Conservation (phyloP, 1,284 basidiomycete genomes). For the Pseudozyma thailandica region DNA sequence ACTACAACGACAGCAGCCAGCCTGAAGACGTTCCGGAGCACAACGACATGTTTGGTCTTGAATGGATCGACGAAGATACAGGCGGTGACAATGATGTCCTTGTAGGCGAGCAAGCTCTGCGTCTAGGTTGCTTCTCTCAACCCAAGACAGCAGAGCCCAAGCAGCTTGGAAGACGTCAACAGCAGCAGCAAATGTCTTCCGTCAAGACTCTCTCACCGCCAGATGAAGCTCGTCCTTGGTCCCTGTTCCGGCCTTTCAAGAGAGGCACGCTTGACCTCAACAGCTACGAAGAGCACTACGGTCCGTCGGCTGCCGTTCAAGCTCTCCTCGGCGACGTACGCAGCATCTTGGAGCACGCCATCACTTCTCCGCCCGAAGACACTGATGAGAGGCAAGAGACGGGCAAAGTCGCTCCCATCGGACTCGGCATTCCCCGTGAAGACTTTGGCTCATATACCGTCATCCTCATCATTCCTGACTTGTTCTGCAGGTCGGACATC, state of each 20-base stretch:
- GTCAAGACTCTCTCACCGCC: conserved; percentile 39
- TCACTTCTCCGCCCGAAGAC: conserved; percentile 56
- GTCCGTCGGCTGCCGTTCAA: conserved; percentile 50
- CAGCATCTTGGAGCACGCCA: conserved; percentile 57
- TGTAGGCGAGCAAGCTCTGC: conserved; percentile 62
- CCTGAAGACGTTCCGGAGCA: conserved; percentile 62
- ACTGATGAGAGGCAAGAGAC: conserved; percentile 38
- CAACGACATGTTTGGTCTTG: conserved; percentile 64
- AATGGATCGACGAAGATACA: conserved; percentile 56
- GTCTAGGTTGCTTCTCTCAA: conserved; percentile 57
- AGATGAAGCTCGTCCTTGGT: conserved; percentile 46
- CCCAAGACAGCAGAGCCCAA: conserved; percentile 46
- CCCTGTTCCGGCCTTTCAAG: conserved; percentile 63
- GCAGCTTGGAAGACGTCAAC: conserved; percentile 30
- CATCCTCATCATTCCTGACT: conserved; percentile 90
- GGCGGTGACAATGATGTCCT: conserved; percentile 48
- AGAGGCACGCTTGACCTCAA: conserved; percentile 60
- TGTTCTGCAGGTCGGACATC: conserved; percentile 86
- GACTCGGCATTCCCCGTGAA: conserved; percentile 58
- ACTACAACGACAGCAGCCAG: conserved; percentile 62
- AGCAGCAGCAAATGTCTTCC: conserved; percentile 26
- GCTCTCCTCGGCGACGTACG: conserved; percentile 61
- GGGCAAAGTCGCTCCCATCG: conserved; percentile 34
- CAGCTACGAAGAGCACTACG: conserved; percentile 59
- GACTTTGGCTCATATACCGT: conserved; percentile 74